Percentiles rank a stretch among this genome's conserved stretches.
Evolutionary conservation across 768 basidiomycete genomes (phyloP).

Genomic region (Lactarius sanguifluus): DNA sequence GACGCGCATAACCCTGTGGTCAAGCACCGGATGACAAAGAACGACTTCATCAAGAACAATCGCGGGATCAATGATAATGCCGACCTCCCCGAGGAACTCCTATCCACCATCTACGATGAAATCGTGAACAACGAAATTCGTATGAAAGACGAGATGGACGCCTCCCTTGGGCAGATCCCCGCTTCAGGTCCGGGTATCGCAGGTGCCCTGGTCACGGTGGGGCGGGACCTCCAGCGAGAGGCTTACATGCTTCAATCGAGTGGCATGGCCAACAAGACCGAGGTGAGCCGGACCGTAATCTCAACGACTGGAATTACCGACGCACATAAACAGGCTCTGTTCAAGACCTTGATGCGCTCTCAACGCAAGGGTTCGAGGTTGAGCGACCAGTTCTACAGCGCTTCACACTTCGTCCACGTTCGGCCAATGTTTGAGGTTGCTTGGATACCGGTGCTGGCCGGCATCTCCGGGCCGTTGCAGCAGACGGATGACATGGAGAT

Average conservation of each 20-base stretch:
- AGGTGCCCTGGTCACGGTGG: conserved; percentile 82
- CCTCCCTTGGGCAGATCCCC: conserved; percentile 42
- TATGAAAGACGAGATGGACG: conserved; percentile 97
- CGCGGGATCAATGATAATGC: conserved; percentile 91
- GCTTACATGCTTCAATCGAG: conserved; percentile 94
- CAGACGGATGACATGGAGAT: conserved; percentile 93
- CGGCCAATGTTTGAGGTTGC: conserved; percentile 99
- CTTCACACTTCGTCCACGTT: conserved; percentile 95
- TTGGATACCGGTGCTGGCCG: conserved; percentile 98
- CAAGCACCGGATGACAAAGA: conserved; percentile 91
- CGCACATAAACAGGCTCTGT: conserved; percentile 69
- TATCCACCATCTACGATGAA: conserved; percentile 82
- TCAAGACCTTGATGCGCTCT: conserved; percentile 87
- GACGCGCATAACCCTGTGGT: conserved; percentile 95
- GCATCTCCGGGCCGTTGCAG: conserved; percentile 90
- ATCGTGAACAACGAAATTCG: conserved; percentile 91
- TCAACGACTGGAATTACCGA: not conserved
- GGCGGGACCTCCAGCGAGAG: conserved; percentile 92
- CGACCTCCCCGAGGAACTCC: conserved; percentile 84
- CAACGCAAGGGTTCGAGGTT: conserved; percentile 81
- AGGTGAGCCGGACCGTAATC: conserved; percentile 48
- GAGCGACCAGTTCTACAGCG: conserved; percentile 91
- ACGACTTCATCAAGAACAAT: conserved; percentile 92
- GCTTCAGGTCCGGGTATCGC: conserved; percentile 69
- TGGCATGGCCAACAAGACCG: conserved; percentile 95